Conservation (phyloP, 192 early-diverging fungal species). For the Ambispora gerdemannii region DNA sequence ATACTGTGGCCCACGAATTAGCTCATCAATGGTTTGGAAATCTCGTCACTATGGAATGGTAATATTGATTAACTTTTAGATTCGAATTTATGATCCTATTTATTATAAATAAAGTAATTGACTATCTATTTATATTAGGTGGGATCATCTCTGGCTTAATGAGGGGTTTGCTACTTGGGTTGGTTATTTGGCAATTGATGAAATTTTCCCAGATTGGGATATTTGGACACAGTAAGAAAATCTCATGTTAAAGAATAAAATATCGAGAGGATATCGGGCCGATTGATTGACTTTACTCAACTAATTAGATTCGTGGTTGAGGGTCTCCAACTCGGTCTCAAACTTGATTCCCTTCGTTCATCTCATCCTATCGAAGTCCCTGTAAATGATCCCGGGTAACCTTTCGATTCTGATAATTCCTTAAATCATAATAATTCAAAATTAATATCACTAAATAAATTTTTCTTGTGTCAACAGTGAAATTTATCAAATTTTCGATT, state of each 20-base stretch:
- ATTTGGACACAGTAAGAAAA: slow-evolving; percentile 66
- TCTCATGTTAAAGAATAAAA: not conserved
- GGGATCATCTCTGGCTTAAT: slow-evolving; percentile 93
- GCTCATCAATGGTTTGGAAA: slow-evolving; percentile 94
- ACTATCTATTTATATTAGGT: no score
- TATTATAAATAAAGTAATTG: no score
- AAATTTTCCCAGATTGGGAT: slow-evolving; percentile 93
- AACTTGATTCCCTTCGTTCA: slow-evolving; percentile 77
- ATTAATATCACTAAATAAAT: not conserved
- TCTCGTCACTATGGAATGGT: slow-evolving; percentile 90
- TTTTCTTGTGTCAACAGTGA: slow-evolving; percentile 48
- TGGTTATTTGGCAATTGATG: slow-evolving; percentile 80
- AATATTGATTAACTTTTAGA: no score
- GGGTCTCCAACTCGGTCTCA: slow-evolving; percentile 74
- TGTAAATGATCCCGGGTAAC: slow-evolving; percentile 61
- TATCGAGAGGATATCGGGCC: not conserved
- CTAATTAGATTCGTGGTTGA: slow-evolving; percentile 67
- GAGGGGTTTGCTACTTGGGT: slow-evolving; percentile 98
- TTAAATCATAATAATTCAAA: not conserved
- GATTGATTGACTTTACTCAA: not conserved
- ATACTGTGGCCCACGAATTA: slow-evolving; percentile 86
- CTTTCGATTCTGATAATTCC: no score
- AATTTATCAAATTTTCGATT: slow-evolving; percentile 94
- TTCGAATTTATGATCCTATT: not conserved
- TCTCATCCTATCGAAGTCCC: slow-evolving; percentile 92